Conservation (phyloP, 2,329 filamentous ascomycete genomes). For the Verruconis gallopava region DNA sequence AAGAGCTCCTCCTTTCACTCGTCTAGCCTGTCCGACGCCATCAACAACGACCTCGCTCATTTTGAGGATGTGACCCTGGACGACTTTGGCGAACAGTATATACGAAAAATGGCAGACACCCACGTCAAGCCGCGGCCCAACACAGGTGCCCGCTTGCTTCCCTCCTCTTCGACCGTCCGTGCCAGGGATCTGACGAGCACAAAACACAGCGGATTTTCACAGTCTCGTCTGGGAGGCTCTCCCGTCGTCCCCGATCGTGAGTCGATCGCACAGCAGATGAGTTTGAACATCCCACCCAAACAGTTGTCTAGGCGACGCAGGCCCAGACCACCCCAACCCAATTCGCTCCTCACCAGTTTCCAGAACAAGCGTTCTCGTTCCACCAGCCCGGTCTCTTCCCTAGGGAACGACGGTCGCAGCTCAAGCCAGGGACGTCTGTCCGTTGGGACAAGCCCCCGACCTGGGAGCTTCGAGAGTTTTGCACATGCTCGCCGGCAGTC, state of each 20-base stretch:
- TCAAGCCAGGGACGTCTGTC: slow-evolving; percentile 20
- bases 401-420: slow-evolving; percentile 22
- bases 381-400: slow-evolving; percentile 5
- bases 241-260: too few relatives aligned
- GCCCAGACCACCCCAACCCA: not conserved
- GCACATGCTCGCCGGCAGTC: slow-evolving; percentile 33
- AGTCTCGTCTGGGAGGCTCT: too few relatives aligned
- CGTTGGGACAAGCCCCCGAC: slow-evolving; percentile 19
- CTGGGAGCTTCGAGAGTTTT: slow-evolving; percentile 10
- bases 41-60: slow-evolving; percentile 57
- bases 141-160: too few relatives aligned
- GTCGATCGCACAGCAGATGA: not conserved
- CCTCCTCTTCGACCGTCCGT: too few relatives aligned
- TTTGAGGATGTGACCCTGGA: slow-evolving; percentile 91
- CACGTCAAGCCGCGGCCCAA: not conserved
- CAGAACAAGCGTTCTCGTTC: slow-evolving; percentile 4
- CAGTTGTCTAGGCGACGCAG: not conserved
- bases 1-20: slow-evolving; percentile 84
- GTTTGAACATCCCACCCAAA: not conserved
- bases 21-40: slow-evolving; percentile 53
- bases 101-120: slow-evolving; percentile 1
- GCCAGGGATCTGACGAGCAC: too few relatives aligned
- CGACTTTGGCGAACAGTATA: slow-evolving; percentile 39
- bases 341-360: slow-evolving; percentile 1
- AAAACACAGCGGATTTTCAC: too few relatives aligned